Base-by-base conservation (phyloP, 2,329 filamentous ascomycete genomes). In the Parafenestella ontariensis region DNA sequence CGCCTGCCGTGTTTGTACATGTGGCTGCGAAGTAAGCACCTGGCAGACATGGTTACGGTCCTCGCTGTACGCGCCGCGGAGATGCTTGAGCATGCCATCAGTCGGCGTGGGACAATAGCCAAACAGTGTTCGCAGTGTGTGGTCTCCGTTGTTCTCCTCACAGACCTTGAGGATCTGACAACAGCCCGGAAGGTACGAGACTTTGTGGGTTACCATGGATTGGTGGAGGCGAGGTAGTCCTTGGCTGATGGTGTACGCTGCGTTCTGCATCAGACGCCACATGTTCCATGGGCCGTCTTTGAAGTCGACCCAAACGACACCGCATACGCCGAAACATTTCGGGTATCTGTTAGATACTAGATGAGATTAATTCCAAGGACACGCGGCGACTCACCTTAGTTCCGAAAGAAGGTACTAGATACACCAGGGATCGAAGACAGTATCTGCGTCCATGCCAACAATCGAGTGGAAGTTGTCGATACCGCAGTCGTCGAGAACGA, bases 151-250 rank as follows among this genome's bases (percentile, higher is more conserved):
- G 0, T 81, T 82, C 10, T 79, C 77, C 56, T 82, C 80, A 46
- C 81, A 79, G 11, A 83, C 76, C 11, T 78, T 79, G 46, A 83
- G 79, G 15, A 83, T 73, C 60, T 83, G 81, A 52, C 81, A 83
- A 43, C 81, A 82, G 5, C 80, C 80, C 0, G 80, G 79, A 2
- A 81, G 72, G 56, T 79, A 82, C 33, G 80, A 81, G 42, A 82
- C 80, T 49, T 82, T 82, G 52, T 80, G 78, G 0, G 80, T 82
- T 41, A 80, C 75, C 31, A 79, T 74, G 8, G 79, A 81, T 62
- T 83, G 81, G 59, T 82, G 81, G 66, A 81, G 78, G 9, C 81
- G 77, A 1, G 79, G 76, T 41, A 82, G 71, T 4, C 49, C 48
- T 39, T 59, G 56, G 21, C 42, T 46, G 17, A 59, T 53, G 36